Percentiles rank a stretch among this genome's conserved stretches.
Conservation (phyloP, 129 eudicot genomes). For the Glebionis coronaria region DNA sequence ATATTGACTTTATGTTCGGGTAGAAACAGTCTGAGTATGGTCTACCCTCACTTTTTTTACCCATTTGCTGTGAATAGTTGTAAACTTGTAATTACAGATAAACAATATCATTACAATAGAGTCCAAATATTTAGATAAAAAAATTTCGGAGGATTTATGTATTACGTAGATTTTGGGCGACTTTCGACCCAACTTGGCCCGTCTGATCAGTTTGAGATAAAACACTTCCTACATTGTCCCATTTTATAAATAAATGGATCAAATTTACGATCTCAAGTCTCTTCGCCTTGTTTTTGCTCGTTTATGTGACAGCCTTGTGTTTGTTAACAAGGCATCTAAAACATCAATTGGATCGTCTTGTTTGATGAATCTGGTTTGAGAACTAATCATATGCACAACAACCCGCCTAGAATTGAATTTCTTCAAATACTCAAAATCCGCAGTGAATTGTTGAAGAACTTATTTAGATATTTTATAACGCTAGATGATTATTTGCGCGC, state of each 20-base stretch:
- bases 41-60: too few relatives aligned
- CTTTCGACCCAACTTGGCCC: too few relatives aligned
- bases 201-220: too few relatives aligned
- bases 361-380: conserved; percentile 58
- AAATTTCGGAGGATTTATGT: neutral
- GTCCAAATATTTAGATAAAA: neutral
- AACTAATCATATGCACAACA: conserved; percentile 54
- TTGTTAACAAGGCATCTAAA: neutral
- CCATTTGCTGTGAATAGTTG: too few relatives aligned
- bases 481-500: too few relatives aligned
- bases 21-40: too few relatives aligned
- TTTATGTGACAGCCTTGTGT: neutral
- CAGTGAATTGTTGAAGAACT: too few relatives aligned
- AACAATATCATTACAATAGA: neutral
- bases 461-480: too few relatives aligned
- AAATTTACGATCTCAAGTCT: neutral
- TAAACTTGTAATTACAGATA: neutral
- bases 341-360: neutral
- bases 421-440: too few relatives aligned
- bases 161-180: too few relatives aligned
- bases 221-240: neutral
- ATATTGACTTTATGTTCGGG: too few relatives aligned
- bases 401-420: conserved; percentile 45
- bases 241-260: neutral
- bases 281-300: neutral